Evolutionary conservation across 2,329 filamentous ascomycete genomes (phyloP), one percentile per base, ranked within the genome.

Genomic region (Hansfordia pulvinata): DNA sequence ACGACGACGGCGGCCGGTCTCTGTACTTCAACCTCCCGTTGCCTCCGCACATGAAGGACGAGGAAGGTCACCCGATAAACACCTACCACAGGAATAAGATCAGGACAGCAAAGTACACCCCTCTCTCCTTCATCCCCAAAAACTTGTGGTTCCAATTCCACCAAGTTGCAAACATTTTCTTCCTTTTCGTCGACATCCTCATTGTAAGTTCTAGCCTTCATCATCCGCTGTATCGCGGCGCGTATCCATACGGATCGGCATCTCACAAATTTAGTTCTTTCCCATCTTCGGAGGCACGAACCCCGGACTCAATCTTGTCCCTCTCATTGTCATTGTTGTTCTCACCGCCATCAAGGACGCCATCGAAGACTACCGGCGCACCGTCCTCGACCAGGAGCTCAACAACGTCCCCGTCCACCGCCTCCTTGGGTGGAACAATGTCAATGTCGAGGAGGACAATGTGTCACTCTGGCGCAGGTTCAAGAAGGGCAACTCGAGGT

Each of bases 61-160:
- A 90, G 34, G 74, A 93, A 24, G 90, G 86, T 19, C 65, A 72
- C 32, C 80, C 85, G 3, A 50, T 61, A 28, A 62, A 69, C 30
- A 60, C 69, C 13, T 98, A 78, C 52, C 68, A 81, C 25, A 69
- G 88, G 39, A 98, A 98, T 63, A 98, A 98, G 64, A 93, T 98
- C 50, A 71, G 92, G 41, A 98, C 90, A 3, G 83, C 90, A 32
- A 98, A 96, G 56, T 98, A 98, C 53, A 98, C 90, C 6, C 79
- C 92, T 7, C 54, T 98, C 36, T 93, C 82, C 33, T 98, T 98
- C 54, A 54, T 98, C 16, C 90, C 90, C 10, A 96, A 96, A 60
- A 96, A 98, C 54, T 49, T 98, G 46, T 98, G 78, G 74, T 83
- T 93, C 38, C 92, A 98, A 54, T 96, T 98, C 49, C 88, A 98